These are phyloP conservation scores for Euphrasia arctica DNA, from an alignment of 305 asterid species.

Conservation along the genomic window DNA sequence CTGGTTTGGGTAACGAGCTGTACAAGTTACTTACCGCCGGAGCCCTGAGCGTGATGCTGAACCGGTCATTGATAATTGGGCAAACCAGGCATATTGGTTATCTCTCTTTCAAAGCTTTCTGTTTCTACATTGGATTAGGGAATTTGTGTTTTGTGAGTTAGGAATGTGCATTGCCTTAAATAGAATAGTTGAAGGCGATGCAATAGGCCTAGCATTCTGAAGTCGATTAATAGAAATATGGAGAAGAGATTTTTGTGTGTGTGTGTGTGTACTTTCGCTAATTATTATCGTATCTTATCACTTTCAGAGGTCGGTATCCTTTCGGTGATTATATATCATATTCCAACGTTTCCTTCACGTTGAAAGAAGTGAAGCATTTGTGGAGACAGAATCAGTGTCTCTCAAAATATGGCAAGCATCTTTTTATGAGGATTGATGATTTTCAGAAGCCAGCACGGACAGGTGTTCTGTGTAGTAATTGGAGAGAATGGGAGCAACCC, in stretches of 20 bases:
- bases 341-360: slow-evolving; percentile 67
- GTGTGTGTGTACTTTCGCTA: slow-evolving; percentile 12
- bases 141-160: slow-evolving; percentile 13
- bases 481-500: slow-evolving; percentile 88
- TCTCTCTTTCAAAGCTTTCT: slow-evolving; percentile 84
- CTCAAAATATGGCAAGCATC: slow-evolving; percentile 68
- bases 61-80: slow-evolving; percentile 92
- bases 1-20: slow-evolving; percentile 95
- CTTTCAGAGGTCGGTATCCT: slow-evolving; percentile 79
- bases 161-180: not conserved
- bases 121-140: slow-evolving; percentile 31
- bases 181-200: slow-evolving; percentile 1
- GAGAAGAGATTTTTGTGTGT: slow-evolving; percentile 1
- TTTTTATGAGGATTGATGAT: slow-evolving; percentile 85
- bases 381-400: slow-evolving; percentile 86
- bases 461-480: slow-evolving; percentile 80
- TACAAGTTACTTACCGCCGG: slow-evolving; percentile 93
- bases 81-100: slow-evolving; percentile 99
- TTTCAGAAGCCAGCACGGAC: slow-evolving; percentile 79
- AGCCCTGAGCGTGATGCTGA: slow-evolving; percentile 90
- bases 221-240: slow-evolving; percentile 10
- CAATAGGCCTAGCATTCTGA: slow-evolving; percentile 12
- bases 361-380: slow-evolving; percentile 88
- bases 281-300: slow-evolving; percentile 15
- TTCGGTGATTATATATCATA: slow-evolving; percentile 81